These are phyloP conservation scores for Phytophthora vignae DNA, from an alignment of 352 stramenopile genomes.

Conservation along the genomic window DNA sequence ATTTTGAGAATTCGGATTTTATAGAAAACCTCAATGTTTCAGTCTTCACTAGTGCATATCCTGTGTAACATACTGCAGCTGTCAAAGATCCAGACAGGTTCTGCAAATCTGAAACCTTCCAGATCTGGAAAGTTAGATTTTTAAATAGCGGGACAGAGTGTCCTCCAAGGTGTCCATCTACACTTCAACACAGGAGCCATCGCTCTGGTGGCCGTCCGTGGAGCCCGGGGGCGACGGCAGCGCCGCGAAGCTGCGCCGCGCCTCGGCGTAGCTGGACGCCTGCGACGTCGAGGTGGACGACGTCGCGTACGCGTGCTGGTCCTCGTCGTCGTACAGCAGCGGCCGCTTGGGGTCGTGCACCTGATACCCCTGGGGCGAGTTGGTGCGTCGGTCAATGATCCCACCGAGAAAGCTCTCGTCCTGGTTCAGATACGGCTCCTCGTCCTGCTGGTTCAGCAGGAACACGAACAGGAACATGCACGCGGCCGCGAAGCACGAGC, in stretches of 20 bases:
- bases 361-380: slow-evolving; percentile 27
- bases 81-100: background rate
- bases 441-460: slow-evolving; percentile 82
- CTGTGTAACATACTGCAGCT: background rate
- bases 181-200: slow-evolving; percentile 40
- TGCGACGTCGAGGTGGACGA: slow-evolving; percentile 33
- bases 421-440: slow-evolving; percentile 38
- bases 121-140: background rate
- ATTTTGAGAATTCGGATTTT: background rate
- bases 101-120: background rate
- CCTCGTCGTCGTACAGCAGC: slow-evolving; percentile 55
- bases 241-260: slow-evolving; percentile 53
- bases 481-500: slow-evolving; percentile 74
- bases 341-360: slow-evolving; percentile 70
- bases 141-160: slow-evolving; percentile 27
- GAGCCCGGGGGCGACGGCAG: slow-evolving; percentile 48
- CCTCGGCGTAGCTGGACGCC: slow-evolving; percentile 67
- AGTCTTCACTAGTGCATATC: background rate
- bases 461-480: slow-evolving; percentile 87
- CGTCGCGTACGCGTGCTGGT: slow-evolving; percentile 35
- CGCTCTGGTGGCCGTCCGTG: slow-evolving; percentile 24
- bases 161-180: slow-evolving; percentile 19
- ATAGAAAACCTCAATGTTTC: background rate
- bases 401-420: slow-evolving; percentile 37
- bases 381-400: slow-evolving; percentile 37